Evolutionary conservation across 2,329 filamentous ascomycete species (phyloP).

Genomic region (Fusarium sp.): DNA sequence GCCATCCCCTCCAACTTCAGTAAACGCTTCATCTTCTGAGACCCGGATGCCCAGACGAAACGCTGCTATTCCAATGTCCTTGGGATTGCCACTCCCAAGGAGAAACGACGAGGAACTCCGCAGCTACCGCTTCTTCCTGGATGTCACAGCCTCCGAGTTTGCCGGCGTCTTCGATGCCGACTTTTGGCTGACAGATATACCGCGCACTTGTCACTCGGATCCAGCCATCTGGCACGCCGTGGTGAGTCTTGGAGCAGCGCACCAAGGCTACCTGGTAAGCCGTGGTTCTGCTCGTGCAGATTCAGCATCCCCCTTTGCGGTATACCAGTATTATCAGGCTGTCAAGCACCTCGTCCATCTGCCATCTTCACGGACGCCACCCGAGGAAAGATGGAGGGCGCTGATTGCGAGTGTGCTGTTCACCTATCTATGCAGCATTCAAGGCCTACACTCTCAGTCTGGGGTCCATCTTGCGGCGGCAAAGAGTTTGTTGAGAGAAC

Average conservation of each 20-base stretch:
- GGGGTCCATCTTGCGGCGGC: background rate
- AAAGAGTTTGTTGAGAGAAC: background rate
- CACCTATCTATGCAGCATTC: background rate
- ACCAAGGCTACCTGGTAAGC: background rate
- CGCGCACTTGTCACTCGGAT: conserved; percentile 8
- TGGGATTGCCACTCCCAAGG: background rate
- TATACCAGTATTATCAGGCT: background rate
- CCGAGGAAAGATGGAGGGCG: background rate
- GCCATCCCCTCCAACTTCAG: background rate
- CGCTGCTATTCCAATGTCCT: no score
- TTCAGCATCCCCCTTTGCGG: background rate
- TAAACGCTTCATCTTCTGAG: rapidly evolving
- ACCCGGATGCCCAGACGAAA: background rate
- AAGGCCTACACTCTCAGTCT: background rate
- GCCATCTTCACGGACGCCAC: background rate
- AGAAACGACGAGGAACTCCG: background rate
- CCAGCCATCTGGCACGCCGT: conserved; percentile 25
- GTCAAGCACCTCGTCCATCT: background rate
- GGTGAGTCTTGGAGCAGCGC: conserved; percentile 14
- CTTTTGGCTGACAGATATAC: conserved; percentile 13
- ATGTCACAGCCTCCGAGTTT: conserved; percentile 8
- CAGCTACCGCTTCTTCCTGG: conserved; percentile 11
- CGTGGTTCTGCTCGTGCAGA: background rate
- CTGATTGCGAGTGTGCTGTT: background rate
- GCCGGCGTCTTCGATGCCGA: conserved; percentile 14